Evolutionary conservation across 2,329 filamentous ascomycete species (phyloP).

Genomic region (Arthrobotrys entomopaga): DNA sequence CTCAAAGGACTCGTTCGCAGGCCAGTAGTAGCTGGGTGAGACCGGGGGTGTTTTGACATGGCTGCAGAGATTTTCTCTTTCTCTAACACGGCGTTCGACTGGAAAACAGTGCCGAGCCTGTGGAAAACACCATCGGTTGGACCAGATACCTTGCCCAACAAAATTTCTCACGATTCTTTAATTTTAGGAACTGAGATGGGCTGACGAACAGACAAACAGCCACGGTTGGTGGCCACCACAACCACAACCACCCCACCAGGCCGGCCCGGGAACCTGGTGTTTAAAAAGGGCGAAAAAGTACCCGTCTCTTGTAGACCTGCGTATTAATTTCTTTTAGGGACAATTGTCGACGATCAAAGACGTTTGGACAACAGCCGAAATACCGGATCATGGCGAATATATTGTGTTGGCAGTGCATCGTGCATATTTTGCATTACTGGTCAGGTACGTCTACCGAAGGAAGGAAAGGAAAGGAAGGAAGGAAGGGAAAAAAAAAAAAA

Average conservation of each 20-base stretch:
- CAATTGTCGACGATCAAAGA: slow-evolving; percentile 26
- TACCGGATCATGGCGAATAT: slow-evolving; percentile 32
- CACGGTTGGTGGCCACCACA: slow-evolving; percentile 11
- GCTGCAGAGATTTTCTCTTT: slow-evolving; percentile 23
- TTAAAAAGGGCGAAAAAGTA: slow-evolving; percentile 37
- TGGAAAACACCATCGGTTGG: slow-evolving; percentile 54
- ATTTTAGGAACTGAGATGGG: slow-evolving; percentile 38
- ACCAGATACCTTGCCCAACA: slow-evolving; percentile 48
- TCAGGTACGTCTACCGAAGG: too few relatives aligned
- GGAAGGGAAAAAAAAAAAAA: slow-evolving; percentile 6
- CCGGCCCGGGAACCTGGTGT: slow-evolving; percentile 2
- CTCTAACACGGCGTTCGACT: slow-evolving; percentile 23
- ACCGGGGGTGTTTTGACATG: slow-evolving; percentile 10
- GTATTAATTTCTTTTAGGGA: slow-evolving; percentile 15
- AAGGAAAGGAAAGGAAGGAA: neutral
- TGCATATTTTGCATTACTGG: slow-evolving; percentile 11
- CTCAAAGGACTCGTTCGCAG: slow-evolving; percentile 5
- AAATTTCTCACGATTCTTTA: slow-evolving; percentile 52
- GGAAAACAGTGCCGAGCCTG: too few relatives aligned
- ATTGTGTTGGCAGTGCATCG: slow-evolving; percentile 52
- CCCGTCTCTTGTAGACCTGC: slow-evolving; percentile 6
- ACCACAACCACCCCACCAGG: slow-evolving; percentile 17
- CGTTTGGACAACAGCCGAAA: slow-evolving; percentile 38
- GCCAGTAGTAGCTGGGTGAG: slow-evolving; percentile 8
- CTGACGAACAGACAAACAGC: slow-evolving; percentile 17